phyloP scores from a whole-genome alignment of 2,329 filamentous ascomycete species.

The Podosphaera aphanis region DNA sequence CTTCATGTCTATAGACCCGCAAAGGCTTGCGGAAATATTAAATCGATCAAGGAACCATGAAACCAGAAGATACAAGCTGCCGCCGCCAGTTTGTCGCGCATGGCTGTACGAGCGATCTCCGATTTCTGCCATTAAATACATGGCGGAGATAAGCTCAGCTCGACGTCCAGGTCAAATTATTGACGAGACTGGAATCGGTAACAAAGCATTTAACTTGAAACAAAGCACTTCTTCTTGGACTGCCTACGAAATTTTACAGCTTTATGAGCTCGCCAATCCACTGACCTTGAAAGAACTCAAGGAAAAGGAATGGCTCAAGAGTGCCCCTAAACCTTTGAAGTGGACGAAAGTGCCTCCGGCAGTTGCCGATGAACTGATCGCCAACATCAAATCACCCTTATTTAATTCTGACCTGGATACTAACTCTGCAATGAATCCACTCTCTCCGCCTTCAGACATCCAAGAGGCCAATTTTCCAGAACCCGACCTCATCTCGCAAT shows the following conservation, averaged over 20 bases:
- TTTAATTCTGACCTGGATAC: constrained; percentile 16
- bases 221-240: constrained; percentile 3
- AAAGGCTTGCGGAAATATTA: constrained; percentile 25
- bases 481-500: constrained; percentile 11
- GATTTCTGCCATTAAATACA: constrained; percentile 28
- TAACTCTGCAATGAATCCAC: constrained; percentile 5
- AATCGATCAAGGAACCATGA: constrained; percentile 29
- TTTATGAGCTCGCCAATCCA: constrained; percentile 40
- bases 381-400: constrained; percentile 30
- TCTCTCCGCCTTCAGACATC: constrained; percentile 8
- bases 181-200: constrained; percentile 23
- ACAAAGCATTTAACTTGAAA: constrained; percentile 20
- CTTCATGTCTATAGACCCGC: constrained; percentile 25
- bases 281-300: constrained; percentile 27
- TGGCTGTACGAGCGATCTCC: constrained; percentile 34
- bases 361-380: constrained; percentile 31
- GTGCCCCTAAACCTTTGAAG: constrained; percentile 21
- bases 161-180: constrained; percentile 25
- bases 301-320: constrained; percentile 28
- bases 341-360: constrained; percentile 32
- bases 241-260: constrained; percentile 29
- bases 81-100: constrained; percentile 29
- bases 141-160: constrained; percentile 28
- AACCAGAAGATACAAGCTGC: constrained; percentile 31
- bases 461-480: constrained; percentile 11